A percentile compares a stretch with the other conserved stretches of the same genome.
Conservation (phyloP, 2,329 filamentous ascomycete species). For the Coniochaeta prunicola region DNA sequence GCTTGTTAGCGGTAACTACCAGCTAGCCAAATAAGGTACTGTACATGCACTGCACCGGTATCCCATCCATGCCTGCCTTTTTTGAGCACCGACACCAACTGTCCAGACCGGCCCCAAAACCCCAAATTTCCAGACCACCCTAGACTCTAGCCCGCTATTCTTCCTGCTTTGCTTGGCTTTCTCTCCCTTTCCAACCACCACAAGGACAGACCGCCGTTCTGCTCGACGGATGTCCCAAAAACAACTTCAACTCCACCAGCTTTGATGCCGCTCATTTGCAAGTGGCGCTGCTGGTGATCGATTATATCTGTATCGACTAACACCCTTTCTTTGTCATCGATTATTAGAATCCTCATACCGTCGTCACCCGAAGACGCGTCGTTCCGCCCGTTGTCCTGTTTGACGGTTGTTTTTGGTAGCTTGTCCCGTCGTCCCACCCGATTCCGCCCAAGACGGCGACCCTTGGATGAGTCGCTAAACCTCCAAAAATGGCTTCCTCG, state of each 20-base stretch:
- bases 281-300: not conserved
- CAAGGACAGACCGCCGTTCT: not conserved
- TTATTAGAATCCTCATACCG: not conserved
- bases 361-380: not conserved
- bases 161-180: not conserved
- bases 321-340: not conserved
- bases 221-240: not conserved
- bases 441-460: not conserved
- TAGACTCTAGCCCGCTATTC: not conserved
- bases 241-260: not conserved
- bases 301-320: not conserved
- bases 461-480: not conserved
- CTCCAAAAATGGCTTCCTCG: conserved; percentile 65
- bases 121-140: not conserved
- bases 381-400: not conserved
- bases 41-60: not conserved
- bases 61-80: not conserved
- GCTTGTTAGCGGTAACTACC: no score
- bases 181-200: not conserved
- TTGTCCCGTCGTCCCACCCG: not conserved
- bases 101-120: not conserved
- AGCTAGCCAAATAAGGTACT: no score
- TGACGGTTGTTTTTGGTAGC: not conserved
- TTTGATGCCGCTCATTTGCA: not conserved
- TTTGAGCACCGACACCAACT: not conserved